phyloP scores from a whole-genome alignment of 306 rosid genomes.

The Cucurbita maxima region DNA sequence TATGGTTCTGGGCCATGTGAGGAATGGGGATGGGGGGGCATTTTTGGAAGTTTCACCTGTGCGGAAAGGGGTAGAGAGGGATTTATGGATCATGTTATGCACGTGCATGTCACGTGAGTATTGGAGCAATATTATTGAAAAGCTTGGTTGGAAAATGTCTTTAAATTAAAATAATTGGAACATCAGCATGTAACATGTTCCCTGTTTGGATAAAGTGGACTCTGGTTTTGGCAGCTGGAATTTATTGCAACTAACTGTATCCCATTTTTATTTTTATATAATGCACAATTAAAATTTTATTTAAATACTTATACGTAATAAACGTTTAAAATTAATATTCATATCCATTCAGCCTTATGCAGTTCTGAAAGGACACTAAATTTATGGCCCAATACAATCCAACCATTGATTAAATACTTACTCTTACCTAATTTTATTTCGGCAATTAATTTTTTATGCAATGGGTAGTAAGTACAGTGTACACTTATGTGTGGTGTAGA shows the following conservation, averaged over 20 bases:
- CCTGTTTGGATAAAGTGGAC: slow-evolving; percentile 1
- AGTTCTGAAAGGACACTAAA: not conserved
- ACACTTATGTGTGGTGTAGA: not conserved
- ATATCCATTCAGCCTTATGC: not conserved
- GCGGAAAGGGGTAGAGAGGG: not conserved
- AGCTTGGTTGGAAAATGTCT: not conserved
- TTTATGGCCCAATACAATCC: not conserved
- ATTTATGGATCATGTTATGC: slow-evolving; percentile 23
- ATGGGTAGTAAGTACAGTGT: not conserved
- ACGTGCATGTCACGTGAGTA: slow-evolving; percentile 40
- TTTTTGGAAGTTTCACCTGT: not conserved
- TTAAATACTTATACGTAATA: too few relatives aligned
- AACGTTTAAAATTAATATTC: not conserved
- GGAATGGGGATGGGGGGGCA: not conserved
- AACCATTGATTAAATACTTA: not conserved
- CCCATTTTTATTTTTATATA: not conserved
- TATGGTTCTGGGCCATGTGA: not conserved
- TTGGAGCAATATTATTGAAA: slow-evolving; percentile 9
- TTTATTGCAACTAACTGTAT: not conserved
- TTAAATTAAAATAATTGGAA: not conserved
- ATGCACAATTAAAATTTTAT: too few relatives aligned
- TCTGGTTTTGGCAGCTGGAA: not conserved
- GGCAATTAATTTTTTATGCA: not conserved
- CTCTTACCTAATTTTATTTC: slow-evolving; percentile 1
- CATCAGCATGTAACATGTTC: slow-evolving; percentile 1